Conservation (phyloP, 1,284 basidiomycete species). For the Heterobasidion irregulare region DNA sequence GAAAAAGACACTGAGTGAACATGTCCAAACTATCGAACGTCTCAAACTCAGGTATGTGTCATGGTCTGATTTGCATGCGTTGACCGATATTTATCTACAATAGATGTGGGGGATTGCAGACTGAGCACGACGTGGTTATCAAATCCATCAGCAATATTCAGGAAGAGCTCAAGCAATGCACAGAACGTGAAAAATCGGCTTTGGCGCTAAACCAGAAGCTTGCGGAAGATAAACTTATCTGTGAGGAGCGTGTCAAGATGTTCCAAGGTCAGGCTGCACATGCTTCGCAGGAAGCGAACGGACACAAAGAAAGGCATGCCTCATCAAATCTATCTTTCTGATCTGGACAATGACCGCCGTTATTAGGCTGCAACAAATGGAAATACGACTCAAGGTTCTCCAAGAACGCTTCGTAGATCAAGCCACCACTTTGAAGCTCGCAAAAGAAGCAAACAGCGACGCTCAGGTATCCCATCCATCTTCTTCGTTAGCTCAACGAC, state of each 20-base stretch:
- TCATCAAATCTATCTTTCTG: not conserved
- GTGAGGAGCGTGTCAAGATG: not conserved
- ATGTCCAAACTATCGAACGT: not conserved
- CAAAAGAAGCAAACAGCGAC: constrained; percentile 46
- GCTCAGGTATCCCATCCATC: constrained; percentile 32
- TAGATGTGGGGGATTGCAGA: not conserved
- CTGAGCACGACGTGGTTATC: not conserved
- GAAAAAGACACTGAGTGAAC: not conserved
- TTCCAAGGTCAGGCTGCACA: not conserved
- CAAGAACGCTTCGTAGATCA: constrained; percentile 59
- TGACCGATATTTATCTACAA: too few relatives aligned
- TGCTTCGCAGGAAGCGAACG: not conserved
- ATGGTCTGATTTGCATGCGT: not conserved
- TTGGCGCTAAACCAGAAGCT: not conserved
- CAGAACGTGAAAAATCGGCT: not conserved
- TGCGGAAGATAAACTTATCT: not conserved
- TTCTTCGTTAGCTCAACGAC: not conserved
- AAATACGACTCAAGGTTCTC: constrained; percentile 34
- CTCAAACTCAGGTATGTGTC: not conserved
- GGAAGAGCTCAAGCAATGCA: not conserved
- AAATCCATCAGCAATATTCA: not conserved
- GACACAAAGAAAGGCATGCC: not conserved
- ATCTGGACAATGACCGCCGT: not conserved
- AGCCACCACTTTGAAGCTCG: constrained; percentile 35
- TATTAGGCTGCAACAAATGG: constrained; percentile 15